These are phyloP conservation scores for Oldenlandia corymbosa DNA, from an alignment of 257 asterid genomes.

Conservation along the genomic window DNA sequence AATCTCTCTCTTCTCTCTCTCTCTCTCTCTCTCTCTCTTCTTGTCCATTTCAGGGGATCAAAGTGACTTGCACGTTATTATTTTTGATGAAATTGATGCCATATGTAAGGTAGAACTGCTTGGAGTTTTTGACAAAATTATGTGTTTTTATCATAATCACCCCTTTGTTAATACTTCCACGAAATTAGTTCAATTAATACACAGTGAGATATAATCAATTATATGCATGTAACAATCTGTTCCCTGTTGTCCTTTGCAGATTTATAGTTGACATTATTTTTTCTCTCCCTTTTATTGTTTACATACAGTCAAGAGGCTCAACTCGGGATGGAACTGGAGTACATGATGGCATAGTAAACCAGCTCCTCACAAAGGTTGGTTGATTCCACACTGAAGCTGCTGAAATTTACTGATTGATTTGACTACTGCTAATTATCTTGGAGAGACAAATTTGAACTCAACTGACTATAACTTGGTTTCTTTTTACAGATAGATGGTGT, in stretches of 20 bases:
- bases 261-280: slow-evolving; percentile 6
- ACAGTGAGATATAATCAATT: not conserved
- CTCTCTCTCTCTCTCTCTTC: slow-evolving; percentile 7
- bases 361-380: slow-evolving; percentile 92
- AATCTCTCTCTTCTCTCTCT: slow-evolving; percentile 14
- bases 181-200: not conserved
- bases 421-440: not conserved
- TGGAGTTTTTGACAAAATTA: not conserved
- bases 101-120: slow-evolving; percentile 74
- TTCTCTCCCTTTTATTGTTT: slow-evolving; percentile 15
- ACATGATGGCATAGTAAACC: slow-evolving; percentile 98
- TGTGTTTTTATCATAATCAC: not conserved
- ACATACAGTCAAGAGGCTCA: slow-evolving; percentile 93
- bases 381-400: slow-evolving; percentile 20
- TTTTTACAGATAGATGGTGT: slow-evolving; percentile 96
- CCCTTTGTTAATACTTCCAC: not conserved
- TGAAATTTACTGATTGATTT: slow-evolving; percentile 9
- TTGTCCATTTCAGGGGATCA: slow-evolving; percentile 78
- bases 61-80: slow-evolving; percentile 93
- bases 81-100: slow-evolving; percentile 99
- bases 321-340: slow-evolving; percentile 99
- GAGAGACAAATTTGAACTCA: not conserved
- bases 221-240: not conserved
- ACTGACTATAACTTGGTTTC: slow-evolving; percentile 14
- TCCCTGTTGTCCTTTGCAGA: not conserved